Percentiles rank a stretch among this genome's conserved stretches.
These are phyloP conservation scores for Sporothrix humicola DNA, from an alignment of 2,329 filamentous ascomycete genomes.

Conservation along the genomic window DNA sequence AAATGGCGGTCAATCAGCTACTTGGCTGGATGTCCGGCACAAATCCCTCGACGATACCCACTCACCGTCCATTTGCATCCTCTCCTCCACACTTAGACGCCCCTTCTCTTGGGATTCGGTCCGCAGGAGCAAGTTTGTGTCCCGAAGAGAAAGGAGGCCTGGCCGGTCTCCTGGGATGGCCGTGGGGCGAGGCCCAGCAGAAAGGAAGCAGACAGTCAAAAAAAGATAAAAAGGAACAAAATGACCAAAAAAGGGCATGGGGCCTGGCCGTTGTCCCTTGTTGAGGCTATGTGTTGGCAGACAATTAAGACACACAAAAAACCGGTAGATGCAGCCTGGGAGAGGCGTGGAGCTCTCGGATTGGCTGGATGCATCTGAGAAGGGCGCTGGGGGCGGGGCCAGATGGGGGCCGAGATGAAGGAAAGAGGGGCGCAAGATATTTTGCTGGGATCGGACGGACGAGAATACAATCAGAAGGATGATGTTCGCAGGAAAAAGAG, in stretches of 20 bases:
- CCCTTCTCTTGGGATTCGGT: not conserved
- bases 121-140: not conserved
- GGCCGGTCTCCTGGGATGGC: conserved; percentile 1
- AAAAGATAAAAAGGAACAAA: not conserved
- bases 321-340: conserved; percentile 23
- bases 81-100: not conserved
- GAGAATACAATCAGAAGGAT: not conserved
- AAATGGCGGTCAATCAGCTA: conserved; percentile 3
- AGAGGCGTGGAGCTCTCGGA: conserved; percentile 36
- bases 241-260: not conserved
- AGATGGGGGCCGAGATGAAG: conserved; percentile 15
- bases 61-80: conserved; percentile 1
- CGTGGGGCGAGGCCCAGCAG: not conserved
- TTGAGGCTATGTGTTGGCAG: conserved; percentile 35
- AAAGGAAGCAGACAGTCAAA: not conserved
- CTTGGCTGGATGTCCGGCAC: conserved; percentile 2
- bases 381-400: conserved; percentile 21
- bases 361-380: conserved; percentile 35
- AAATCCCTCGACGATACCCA: conserved; percentile 12
- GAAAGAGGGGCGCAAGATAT: not conserved
- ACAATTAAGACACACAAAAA: conserved; percentile 12
- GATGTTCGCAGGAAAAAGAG: not conserved
- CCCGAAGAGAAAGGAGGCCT: not conserved
- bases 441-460: not conserved
- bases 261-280: not conserved